Percentiles rank a stretch among this genome's conserved stretches.
Evolutionary conservation across 2,329 filamentous ascomycete species (phyloP).

Genomic region (Colletotrichum tanaceti): DNA sequence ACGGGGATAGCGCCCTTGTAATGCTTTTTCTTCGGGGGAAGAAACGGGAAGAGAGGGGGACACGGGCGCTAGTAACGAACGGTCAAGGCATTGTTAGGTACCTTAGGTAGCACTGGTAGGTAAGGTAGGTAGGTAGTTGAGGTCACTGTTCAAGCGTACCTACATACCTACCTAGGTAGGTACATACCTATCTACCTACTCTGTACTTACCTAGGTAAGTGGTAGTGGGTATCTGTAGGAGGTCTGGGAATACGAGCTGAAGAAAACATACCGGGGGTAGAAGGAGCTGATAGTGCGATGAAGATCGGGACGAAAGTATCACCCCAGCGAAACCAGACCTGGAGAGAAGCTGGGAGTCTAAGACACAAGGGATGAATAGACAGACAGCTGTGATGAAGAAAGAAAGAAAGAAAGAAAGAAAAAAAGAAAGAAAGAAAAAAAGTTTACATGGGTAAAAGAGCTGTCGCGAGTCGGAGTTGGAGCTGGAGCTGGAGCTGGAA

Average conservation of each 20-base stretch:
- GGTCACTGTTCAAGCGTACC: neutral
- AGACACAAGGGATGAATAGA: neutral
- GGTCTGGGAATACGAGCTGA: conserved; percentile 40
- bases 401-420: neutral
- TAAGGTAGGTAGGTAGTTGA: neutral
- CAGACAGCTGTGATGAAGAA: neutral
- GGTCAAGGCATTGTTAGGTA: conserved; percentile 2
- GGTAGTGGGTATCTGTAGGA: too few species aligned
- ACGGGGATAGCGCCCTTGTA: conserved; percentile 5
- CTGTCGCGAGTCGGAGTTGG: neutral
- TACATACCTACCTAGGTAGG: too few species aligned
- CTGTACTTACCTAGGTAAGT: too few species aligned
- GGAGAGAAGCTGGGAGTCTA: neutral
- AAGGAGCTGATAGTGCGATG: conserved; percentile 15
- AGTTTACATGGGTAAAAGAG: neutral
- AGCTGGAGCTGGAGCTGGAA: neutral
- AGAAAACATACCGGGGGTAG: conserved; percentile 34
- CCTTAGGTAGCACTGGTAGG: too few species aligned
- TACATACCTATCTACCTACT: too few species aligned
- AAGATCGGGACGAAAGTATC: conserved; percentile 11
- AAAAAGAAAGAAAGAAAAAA: neutral
- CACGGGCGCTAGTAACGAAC: neutral
- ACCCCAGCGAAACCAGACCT: neutral
- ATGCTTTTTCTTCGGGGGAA: conserved; percentile 4
- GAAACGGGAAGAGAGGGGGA: neutral